phyloP scores from a whole-genome alignment of 257 asterid species.

The Misopates orontium region DNA sequence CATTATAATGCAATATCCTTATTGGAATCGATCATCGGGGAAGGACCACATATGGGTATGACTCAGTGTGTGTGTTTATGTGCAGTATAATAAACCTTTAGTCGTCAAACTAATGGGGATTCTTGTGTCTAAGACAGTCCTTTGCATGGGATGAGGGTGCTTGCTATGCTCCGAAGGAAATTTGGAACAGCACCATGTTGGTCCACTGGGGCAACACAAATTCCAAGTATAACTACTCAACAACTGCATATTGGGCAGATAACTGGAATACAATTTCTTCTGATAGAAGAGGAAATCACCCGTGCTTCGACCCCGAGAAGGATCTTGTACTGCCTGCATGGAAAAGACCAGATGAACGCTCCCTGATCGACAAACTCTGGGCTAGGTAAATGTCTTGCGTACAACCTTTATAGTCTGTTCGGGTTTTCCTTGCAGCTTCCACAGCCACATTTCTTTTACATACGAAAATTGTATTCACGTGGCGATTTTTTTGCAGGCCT shows the following conservation, averaged over 20 bases:
- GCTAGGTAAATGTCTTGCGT: slow-evolving; percentile 48
- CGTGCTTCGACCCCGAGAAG: slow-evolving; percentile 89
- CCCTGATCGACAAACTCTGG: slow-evolving; percentile 65
- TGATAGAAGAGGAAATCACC: slow-evolving; percentile 85
- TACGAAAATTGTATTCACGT: slow-evolving; percentile 8
- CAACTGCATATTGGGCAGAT: slow-evolving; percentile 93
- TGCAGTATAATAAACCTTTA: neutral
- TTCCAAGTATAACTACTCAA: slow-evolving; percentile 82
- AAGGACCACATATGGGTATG: slow-evolving; percentile 98
- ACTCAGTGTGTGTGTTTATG: neutral
- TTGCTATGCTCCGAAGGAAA: slow-evolving; percentile 98
- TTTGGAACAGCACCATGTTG: slow-evolving; percentile 96
- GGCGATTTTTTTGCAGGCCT: slow-evolving; percentile 53
- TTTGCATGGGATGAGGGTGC: slow-evolving; percentile 99
- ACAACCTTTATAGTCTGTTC: slow-evolving; percentile 2
- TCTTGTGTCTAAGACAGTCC: slow-evolving; percentile 55
- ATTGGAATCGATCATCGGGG: slow-evolving; percentile 89
- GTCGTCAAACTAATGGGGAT: slow-evolving; percentile 25
- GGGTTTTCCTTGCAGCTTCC: slow-evolving; percentile 13
- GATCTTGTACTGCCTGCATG: slow-evolving; percentile 98
- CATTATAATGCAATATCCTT: slow-evolving; percentile 62
- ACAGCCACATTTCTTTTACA: slow-evolving; percentile 6
- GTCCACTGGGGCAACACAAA: slow-evolving; percentile 99
- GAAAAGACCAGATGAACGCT: slow-evolving; percentile 72
- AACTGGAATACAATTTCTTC: slow-evolving; percentile 70